A percentile compares a stretch with the other conserved stretches of the same genome.
Evolutionary conservation across 441 rosid genomes (phyloP).

Genomic region (Gossypium davidsonii): DNA sequence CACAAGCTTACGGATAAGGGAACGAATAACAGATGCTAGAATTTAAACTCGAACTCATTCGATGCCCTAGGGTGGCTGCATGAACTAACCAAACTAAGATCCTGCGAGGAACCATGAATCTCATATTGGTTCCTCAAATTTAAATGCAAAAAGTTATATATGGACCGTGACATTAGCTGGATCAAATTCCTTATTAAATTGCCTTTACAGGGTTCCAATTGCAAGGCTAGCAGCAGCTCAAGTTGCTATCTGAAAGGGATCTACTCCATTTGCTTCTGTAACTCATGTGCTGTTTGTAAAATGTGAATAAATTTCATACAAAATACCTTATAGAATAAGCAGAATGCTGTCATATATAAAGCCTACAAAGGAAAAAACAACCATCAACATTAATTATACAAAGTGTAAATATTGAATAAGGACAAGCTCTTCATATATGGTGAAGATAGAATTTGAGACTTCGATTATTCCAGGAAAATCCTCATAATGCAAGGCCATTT

Average conservation of each 20-base stretch:
- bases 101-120: neutral
- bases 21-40: neutral
- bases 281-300: neutral
- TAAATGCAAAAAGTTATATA: too few relatives aligned
- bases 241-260: conserved; percentile 41
- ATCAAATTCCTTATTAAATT: neutral
- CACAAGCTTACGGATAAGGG: neutral
- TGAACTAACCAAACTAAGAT: neutral
- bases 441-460: neutral
- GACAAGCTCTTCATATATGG: neutral
- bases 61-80: neutral
- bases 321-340: conserved; percentile 4
- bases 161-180: neutral
- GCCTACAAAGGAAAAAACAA: neutral
- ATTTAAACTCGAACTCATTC: neutral
- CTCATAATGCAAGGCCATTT: neutral
- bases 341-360: neutral
- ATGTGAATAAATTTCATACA: conserved; percentile 22
- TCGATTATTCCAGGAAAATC: neutral
- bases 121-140: too few relatives aligned
- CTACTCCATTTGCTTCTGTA: neutral
- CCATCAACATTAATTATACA: neutral
- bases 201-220: conserved; percentile 67
- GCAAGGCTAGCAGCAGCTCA: conserved; percentile 99
- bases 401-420: neutral